Conservation (phyloP, 352 stramenopile genomes). For the Pythium vanterpoolii region DNA sequence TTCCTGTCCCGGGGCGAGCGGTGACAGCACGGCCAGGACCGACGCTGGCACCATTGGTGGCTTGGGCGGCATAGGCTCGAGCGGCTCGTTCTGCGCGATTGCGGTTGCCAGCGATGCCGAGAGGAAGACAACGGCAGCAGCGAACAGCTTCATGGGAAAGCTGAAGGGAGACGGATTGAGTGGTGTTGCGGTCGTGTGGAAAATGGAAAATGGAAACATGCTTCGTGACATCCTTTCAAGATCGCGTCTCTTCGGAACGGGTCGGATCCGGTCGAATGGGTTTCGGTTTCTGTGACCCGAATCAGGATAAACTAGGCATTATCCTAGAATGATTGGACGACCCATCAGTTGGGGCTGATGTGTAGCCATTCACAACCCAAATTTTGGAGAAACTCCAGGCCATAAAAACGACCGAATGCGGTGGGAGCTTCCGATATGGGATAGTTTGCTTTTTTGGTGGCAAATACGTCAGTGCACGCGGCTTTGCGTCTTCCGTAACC, state of each 20-base stretch:
- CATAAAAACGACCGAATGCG: background rate
- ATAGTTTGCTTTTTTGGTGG: no score
- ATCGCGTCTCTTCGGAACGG: slow-evolving; percentile 26
- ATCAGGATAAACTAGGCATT: background rate
- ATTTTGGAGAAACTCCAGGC: no score
- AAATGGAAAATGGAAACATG: slow-evolving; percentile 16
- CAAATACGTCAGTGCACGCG: no score
- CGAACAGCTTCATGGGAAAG: slow-evolving; percentile 8
- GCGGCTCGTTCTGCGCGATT: slow-evolving; percentile 14
- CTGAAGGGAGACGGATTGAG: background rate
- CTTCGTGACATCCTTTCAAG: slow-evolving; percentile 20
- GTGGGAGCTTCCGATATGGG: no score
- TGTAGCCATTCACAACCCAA: background rate
- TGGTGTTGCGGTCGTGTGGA: background rate
- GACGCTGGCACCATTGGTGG: background rate
- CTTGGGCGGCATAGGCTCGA: background rate
- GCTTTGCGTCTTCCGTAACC: no score
- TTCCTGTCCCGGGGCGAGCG: background rate
- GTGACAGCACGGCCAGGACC: background rate
- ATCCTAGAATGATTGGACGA: background rate
- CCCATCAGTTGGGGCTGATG: background rate
- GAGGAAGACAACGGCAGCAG: background rate
- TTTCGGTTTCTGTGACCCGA: background rate
- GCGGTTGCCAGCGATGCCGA: background rate
- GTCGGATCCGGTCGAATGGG: slow-evolving; percentile 12